Conservation (phyloP, 139 green algal species). For the Chlamydomonas sp. region DNA sequence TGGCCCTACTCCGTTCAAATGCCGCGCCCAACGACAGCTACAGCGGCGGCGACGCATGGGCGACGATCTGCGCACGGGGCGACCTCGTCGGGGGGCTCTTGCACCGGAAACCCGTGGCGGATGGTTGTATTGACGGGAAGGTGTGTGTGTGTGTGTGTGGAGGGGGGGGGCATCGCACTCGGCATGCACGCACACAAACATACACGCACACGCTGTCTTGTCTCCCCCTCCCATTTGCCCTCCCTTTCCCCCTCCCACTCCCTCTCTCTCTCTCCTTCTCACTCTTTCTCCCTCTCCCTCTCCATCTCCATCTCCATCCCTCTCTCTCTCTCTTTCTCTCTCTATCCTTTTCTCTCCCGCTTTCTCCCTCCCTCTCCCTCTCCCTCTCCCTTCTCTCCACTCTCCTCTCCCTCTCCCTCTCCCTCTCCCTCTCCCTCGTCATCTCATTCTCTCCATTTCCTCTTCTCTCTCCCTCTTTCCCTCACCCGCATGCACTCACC, state of each 20-base stretch:
- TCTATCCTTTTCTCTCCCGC: not conserved
- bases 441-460: not conserved
- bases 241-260: not conserved
- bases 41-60: not conserved
- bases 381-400: not conserved
- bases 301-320: not conserved
- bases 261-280: not conserved
- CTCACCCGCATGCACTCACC: too few relatives aligned
- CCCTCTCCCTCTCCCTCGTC: not conserved
- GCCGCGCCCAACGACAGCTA: not conserved
- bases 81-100: too few relatives aligned
- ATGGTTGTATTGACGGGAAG: slow-evolving; percentile 11
- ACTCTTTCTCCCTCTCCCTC: not conserved
- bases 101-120: not conserved
- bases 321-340: not conserved
- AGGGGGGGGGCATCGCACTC: too few relatives aligned
- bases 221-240: not conserved
- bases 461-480: not conserved
- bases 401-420: not conserved
- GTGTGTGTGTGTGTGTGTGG: too few relatives aligned
- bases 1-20: not conserved
- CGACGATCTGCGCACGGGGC: slow-evolving; percentile 4
- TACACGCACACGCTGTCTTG: not conserved
- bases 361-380: not conserved
- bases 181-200: not conserved